Conservation (phyloP, 164 flowering plant genomes). For the Malania oleifera region DNA sequence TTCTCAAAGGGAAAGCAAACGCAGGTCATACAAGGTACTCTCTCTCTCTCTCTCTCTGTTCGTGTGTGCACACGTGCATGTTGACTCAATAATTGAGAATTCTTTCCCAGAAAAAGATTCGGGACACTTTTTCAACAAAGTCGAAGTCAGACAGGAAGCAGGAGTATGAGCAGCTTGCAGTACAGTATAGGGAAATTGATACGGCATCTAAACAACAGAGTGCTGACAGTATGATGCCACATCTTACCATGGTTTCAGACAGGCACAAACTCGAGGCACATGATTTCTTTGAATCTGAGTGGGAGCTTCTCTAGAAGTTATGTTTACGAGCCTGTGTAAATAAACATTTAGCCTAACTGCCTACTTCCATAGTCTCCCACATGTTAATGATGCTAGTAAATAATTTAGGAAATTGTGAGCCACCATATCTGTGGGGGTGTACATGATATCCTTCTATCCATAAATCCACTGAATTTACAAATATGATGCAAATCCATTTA, state of each 20-base stretch:
- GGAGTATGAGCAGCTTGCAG: slow-evolving; percentile 37
- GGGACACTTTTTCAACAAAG: slow-evolving; percentile 30
- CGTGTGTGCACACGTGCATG: no score
- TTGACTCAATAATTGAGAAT: no score
- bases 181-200: slow-evolving; percentile 10
- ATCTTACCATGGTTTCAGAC: not conserved
- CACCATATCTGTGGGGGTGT: no score
- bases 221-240: slow-evolving; percentile 2
- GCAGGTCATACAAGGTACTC: slow-evolving; percentile 38
- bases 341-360: slow-evolving; percentile 3
- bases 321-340: slow-evolving; percentile 13
- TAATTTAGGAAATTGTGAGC: no score
- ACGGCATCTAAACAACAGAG: slow-evolving; percentile 6
- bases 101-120: slow-evolving; percentile 33
- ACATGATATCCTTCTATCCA: no score
- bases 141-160: slow-evolving; percentile 40
- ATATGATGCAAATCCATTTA: no score
- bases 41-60: not conserved
- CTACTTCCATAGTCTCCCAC: no score
- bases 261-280: slow-evolving; percentile 1
- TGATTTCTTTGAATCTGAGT: slow-evolving; percentile 45
- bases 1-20: slow-evolving; percentile 22
- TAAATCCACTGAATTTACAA: no score
- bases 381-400: no score
- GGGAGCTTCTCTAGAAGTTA: slow-evolving; percentile 60